phyloP scores from a whole-genome alignment of 805 yeast species.

The Diddensiella santjacobensis region DNA sequence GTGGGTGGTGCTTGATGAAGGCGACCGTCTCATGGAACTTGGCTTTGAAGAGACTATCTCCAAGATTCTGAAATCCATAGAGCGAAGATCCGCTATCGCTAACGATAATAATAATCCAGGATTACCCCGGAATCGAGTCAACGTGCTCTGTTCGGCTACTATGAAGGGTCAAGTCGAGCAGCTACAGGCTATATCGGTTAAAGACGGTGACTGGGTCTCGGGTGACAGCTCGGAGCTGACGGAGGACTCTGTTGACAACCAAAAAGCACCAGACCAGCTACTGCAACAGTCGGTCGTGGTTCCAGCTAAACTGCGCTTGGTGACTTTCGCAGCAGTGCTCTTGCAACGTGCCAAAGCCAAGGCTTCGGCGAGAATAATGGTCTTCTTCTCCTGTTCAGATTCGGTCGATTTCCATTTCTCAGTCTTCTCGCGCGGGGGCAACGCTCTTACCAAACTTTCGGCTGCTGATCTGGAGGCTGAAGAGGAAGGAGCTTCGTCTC shows the following conservation, averaged over 20 bases:
- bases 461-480: constrained; percentile 25
- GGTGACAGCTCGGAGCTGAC: constrained; percentile 33
- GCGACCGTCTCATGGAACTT: constrained; percentile 90
- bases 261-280: constrained; percentile 85
- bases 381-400: constrained; percentile 90
- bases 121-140: constrained; percentile 68
- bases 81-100: constrained; percentile 41
- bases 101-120: constrained; percentile 43
- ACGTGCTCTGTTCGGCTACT: constrained; percentile 91
- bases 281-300: constrained; percentile 75
- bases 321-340: constrained; percentile 67
- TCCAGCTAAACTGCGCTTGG: constrained; percentile 89
- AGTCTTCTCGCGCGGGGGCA: constrained; percentile 62
- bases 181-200: constrained; percentile 72
- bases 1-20: constrained; percentile 93
- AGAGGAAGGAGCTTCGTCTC: constrained; percentile 28
- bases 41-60: constrained; percentile 94
- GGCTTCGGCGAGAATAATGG: constrained; percentile 43
- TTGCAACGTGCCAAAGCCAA: constrained; percentile 41
- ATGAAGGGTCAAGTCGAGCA: constrained; percentile 75
- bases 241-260: constrained; percentile 28
- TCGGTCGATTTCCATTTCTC: constrained; percentile 92
- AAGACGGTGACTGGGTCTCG: constrained; percentile 68
- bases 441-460: constrained; percentile 27
- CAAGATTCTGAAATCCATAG: constrained; percentile 61